These are phyloP conservation scores for Aegle marmelos DNA, from an alignment of 345 rosid genomes.

Conservation along the genomic window DNA sequence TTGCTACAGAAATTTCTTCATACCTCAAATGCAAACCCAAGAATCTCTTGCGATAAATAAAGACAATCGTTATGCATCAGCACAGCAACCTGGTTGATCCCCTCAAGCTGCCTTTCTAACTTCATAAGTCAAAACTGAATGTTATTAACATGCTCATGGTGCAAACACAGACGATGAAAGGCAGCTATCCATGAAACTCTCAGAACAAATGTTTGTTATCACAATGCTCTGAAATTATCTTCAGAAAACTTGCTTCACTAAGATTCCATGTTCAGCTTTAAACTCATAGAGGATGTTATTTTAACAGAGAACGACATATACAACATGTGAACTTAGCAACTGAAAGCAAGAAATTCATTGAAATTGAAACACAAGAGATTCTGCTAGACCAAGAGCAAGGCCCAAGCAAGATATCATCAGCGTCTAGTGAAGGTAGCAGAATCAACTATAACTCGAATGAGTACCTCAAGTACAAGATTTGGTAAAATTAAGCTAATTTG, in stretches of 20 bases:
- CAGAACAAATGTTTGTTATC: neutral
- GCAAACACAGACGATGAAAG: neutral
- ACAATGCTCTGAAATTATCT: neutral
- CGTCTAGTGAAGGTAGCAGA: neutral
- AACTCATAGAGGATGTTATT: neutral
- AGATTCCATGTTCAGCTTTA: neutral
- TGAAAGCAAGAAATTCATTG: neutral
- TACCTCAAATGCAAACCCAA: conserved; percentile 95
- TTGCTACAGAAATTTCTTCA: conserved; percentile 5
- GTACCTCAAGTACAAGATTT: neutral
- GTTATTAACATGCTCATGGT: conserved; percentile 18
- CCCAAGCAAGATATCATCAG: neutral
- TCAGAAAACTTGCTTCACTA: neutral
- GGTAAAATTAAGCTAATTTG: neutral
- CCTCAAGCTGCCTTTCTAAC: conserved; percentile 92
- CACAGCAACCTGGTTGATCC: conserved; percentile 85
- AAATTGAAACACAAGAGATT: neutral
- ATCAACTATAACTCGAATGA: neutral
- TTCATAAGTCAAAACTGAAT: conserved; percentile 50
- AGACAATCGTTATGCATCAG: conserved; percentile 93
- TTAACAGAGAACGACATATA: neutral
- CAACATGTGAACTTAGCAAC: neutral
- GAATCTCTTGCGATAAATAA: conserved; percentile 82
- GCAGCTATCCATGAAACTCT: neutral
- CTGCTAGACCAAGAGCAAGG: neutral